Conservation (phyloP, 2,329 filamentous ascomycete genomes). For the Microsporum audouinii region DNA sequence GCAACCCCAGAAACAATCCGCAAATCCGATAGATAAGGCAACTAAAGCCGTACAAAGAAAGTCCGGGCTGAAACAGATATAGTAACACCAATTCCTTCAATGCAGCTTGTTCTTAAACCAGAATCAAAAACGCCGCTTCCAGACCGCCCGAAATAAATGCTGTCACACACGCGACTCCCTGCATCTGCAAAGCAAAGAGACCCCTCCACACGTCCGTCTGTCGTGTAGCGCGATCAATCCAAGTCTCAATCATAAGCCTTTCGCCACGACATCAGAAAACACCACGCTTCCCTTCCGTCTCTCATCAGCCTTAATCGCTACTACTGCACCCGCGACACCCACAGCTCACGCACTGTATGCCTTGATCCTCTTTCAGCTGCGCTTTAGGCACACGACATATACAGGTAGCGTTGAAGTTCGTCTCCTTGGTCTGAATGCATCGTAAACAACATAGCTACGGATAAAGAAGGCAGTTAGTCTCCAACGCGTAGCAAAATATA, state of each 20-base stretch:
- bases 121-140: not conserved
- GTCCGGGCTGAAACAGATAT: not conserved
- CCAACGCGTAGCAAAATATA: not conserved
- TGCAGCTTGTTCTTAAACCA: not conserved
- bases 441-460: slow-evolving; percentile 76
- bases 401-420: slow-evolving; percentile 95
- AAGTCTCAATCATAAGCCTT: not conserved
- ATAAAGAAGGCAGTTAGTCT: not conserved
- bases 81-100: not conserved
- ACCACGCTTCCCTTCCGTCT: not conserved
- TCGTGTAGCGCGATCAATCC: not conserved
- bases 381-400: slow-evolving; percentile 89
- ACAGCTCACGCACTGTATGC: slow-evolving; percentile 88
- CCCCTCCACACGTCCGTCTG: not conserved
- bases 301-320: slow-evolving; percentile 48
- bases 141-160: not conserved
- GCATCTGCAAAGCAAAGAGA: not conserved
- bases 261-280: not conserved
- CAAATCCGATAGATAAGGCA: not conserved
- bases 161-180: not conserved
- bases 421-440: slow-evolving; percentile 99
- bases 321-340: slow-evolving; percentile 86
- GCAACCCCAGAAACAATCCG: not conserved
- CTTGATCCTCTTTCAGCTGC: slow-evolving; percentile 78
- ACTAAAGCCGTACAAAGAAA: not conserved